Conservation (phyloP, 2,329 filamentous ascomycete genomes). For the Cucurbitaria berberidis region DNA sequence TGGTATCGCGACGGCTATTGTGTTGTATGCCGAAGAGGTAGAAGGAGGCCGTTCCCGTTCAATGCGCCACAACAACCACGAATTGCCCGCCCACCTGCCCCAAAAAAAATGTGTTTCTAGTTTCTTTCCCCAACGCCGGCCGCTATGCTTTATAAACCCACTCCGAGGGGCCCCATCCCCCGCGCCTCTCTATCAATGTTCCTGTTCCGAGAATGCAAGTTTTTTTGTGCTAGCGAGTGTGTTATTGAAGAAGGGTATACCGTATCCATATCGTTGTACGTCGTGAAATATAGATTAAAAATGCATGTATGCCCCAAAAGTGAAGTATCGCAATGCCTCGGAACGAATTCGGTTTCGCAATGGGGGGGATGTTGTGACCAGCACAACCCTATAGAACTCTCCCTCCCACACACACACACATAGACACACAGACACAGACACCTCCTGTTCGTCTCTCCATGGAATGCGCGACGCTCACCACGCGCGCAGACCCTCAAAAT, state of each 20-base stretch:
- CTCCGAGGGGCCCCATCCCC: neutral
- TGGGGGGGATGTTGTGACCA: constrained; percentile 35
- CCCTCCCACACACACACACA: too few relatives aligned
- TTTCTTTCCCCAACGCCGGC: constrained; percentile 34
- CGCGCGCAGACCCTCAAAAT: constrained; percentile 36
- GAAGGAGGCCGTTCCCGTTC: neutral
- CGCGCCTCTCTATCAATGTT: neutral
- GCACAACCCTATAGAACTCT: constrained; percentile 32
- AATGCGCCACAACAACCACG: too few relatives aligned
- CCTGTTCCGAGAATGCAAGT: constrained; percentile 5
- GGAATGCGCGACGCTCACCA: constrained; percentile 27
- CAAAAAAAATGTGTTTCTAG: constrained; percentile 20
- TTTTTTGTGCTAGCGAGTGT: constrained; percentile 27
- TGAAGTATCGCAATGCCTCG: constrained; percentile 17
- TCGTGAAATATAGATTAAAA: constrained; percentile 42
- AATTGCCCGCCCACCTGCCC: too few relatives aligned
- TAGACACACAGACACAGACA: too few relatives aligned
- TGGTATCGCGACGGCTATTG: constrained; percentile 13
- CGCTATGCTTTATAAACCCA: constrained; percentile 30
- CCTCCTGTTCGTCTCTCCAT: constrained; percentile 3
- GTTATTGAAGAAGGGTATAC: constrained; percentile 35
- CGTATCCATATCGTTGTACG: constrained; percentile 37
- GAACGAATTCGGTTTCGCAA: constrained; percentile 10
- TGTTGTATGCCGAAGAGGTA: constrained; percentile 6
- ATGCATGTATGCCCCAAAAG: constrained; percentile 25